A percentile compares a stretch with the other conserved stretches of the same genome.
These are phyloP conservation scores for Fusarium musae DNA, from an alignment of 2,329 filamentous ascomycete genomes.

Conservation along the genomic window DNA sequence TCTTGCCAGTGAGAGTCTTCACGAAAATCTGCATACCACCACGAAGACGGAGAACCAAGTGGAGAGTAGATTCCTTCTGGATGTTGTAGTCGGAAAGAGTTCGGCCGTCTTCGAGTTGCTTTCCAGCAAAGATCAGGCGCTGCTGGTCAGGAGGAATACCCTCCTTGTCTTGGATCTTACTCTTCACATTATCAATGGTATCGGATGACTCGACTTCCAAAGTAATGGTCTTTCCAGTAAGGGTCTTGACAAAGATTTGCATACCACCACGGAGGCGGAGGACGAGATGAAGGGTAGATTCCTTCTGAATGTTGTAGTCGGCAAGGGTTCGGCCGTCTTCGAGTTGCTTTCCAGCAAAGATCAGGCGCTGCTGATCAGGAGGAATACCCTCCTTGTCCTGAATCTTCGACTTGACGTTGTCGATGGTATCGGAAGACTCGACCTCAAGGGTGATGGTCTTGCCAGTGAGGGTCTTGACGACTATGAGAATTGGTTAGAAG, in stretches of 20 bases:
- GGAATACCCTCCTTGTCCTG: conserved; percentile 98
- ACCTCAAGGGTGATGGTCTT: conserved; percentile 96
- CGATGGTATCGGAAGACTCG: conserved; percentile 89
- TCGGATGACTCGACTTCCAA: conserved; percentile 89
- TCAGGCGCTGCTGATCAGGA: conserved; percentile 93
- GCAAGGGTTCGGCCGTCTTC: conserved; percentile 91
- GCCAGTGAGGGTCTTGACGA: conserved; percentile 88
- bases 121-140: conserved; percentile 91
- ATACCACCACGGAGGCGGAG: conserved; percentile 90
- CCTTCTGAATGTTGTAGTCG: conserved; percentile 97
- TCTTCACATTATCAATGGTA: conserved; percentile 94
- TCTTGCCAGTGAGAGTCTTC: conserved; percentile 92
- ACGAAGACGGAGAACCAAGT: conserved; percentile 82
- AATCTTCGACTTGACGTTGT: conserved; percentile 97
- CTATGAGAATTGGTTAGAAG: conserved; percentile 41
- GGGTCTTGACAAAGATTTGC: conserved; percentile 89
- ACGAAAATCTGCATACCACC: conserved; percentile 84
- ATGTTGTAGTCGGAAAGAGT: conserved; percentile 97
- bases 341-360: conserved; percentile 95
- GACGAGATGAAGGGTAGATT: conserved; percentile 85
- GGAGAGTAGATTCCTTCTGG: conserved; percentile 87
- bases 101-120: conserved; percentile 92
- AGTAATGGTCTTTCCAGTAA: conserved; percentile 94
- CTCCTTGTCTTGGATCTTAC: conserved; percentile 93
- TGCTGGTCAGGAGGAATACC: conserved; percentile 96